Evolutionary conservation across 176 grass and related monocot species (phyloP).

Genomic region (Aegilops bicornis): DNA sequence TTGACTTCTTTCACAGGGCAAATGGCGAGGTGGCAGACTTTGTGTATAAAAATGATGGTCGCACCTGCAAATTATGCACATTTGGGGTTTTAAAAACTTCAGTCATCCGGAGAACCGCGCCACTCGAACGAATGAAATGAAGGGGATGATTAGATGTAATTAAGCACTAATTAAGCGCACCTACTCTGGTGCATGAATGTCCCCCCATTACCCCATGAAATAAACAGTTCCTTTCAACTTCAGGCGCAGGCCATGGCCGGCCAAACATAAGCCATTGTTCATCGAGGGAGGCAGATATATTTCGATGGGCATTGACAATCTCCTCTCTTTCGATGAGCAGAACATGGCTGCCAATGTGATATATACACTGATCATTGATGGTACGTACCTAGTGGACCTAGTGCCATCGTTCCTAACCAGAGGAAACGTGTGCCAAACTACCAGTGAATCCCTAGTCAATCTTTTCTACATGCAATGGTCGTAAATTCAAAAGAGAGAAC

Average conservation of each 20-base stretch:
- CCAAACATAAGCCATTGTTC: background rate
- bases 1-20: constrained; percentile 13
- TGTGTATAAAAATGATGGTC: constrained; percentile 11
- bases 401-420: constrained; percentile 12
- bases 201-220: background rate
- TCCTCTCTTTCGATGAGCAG: background rate
- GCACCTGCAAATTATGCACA: constrained; percentile 2
- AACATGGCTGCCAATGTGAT: background rate
- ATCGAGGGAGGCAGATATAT: constrained; percentile 7
- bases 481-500: background rate
- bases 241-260: constrained; percentile 20
- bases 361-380: background rate
- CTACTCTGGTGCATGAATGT: constrained; percentile 8
- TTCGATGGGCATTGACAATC: background rate
- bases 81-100: background rate
- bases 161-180: background rate
- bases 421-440: background rate
- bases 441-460: background rate
- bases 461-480: background rate
- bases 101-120: background rate
- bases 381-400: background rate
- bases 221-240: constrained; percentile 13
- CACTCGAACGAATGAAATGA: constrained; percentile 14
- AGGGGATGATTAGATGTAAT: background rate
- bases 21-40: constrained; percentile 11